These are phyloP conservation scores for Pistacia atlantica DNA, from an alignment of 345 rosid genomes.

Conservation along the genomic window DNA sequence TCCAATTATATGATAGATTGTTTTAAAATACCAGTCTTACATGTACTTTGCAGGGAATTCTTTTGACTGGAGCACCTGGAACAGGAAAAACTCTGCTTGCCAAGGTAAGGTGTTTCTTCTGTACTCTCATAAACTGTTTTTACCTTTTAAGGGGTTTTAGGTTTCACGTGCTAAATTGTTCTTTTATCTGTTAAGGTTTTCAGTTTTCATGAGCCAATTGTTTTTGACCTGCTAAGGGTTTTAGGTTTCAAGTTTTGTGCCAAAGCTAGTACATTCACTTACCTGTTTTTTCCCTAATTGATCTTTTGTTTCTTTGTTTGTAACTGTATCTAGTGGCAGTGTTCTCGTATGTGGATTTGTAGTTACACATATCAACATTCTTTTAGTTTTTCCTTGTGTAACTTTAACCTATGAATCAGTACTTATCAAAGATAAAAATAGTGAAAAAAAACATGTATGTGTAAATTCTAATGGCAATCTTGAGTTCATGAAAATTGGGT, in stretches of 20 bases:
- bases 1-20: background rate
- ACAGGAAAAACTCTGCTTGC: conserved; percentile 98
- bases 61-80: conserved; percentile 99
- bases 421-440: background rate
- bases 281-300: background rate
- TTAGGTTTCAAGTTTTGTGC: background rate
- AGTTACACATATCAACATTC: background rate
- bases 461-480: background rate
- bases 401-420: background rate
- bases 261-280: conserved; percentile 6
- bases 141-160: background rate
- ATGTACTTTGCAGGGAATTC: conserved; percentile 74
- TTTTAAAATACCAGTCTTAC: conserved; percentile 7
- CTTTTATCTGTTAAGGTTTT: no score
- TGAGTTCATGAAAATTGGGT: background rate
- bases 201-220: no score
- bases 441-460: background rate
- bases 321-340: background rate
- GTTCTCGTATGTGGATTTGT: background rate
- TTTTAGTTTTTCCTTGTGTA: background rate
- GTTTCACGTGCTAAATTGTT: background rate
- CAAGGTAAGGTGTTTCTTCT: conserved; percentile 53
- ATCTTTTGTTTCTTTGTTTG: background rate
- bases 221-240: background rate
- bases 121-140: background rate